phyloP scores from a whole-genome alignment of 139 green algal species.

The Picochlorum sp. region DNA sequence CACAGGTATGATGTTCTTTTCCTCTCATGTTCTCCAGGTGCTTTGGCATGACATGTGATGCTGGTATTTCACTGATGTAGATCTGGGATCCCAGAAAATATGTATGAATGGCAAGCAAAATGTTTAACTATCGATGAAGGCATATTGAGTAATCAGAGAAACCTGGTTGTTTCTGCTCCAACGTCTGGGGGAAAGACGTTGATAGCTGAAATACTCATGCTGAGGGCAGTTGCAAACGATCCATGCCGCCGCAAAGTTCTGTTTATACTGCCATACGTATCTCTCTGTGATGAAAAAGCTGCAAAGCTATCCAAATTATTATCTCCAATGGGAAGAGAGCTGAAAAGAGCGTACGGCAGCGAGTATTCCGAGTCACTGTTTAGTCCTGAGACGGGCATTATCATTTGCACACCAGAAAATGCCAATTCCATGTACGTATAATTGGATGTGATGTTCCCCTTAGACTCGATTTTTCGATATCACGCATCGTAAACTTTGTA shows the following conservation, averaged over 20 bases:
- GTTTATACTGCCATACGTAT: conserved; percentile 17
- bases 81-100: conserved; percentile 1
- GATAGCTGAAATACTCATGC: conserved; percentile 19
- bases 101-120: conserved; percentile 22
- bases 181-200: conserved; percentile 20
- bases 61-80: background rate
- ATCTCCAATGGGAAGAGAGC: background rate
- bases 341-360: conserved; percentile 11
- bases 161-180: conserved; percentile 12
- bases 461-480: too few species aligned
- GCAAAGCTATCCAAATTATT: background rate
- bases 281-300: conserved; percentile 16
- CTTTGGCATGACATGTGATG: background rate
- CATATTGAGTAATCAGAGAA: background rate
- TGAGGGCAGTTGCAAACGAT: conserved; percentile 10
- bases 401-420: conserved; percentile 20
- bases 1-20: background rate
- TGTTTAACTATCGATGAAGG: conserved; percentile 12
- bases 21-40: background rate
- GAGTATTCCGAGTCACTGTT: background rate
- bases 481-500: background rate
- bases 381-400: conserved; percentile 3
- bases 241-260: conserved; percentile 11
- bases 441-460: too few species aligned
- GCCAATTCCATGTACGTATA: conserved; percentile 13